Evolutionary conservation across 148 eudicot species (phyloP), one percentile per base, ranked within the genome.

Genomic region (Polygonum aviculare): DNA sequence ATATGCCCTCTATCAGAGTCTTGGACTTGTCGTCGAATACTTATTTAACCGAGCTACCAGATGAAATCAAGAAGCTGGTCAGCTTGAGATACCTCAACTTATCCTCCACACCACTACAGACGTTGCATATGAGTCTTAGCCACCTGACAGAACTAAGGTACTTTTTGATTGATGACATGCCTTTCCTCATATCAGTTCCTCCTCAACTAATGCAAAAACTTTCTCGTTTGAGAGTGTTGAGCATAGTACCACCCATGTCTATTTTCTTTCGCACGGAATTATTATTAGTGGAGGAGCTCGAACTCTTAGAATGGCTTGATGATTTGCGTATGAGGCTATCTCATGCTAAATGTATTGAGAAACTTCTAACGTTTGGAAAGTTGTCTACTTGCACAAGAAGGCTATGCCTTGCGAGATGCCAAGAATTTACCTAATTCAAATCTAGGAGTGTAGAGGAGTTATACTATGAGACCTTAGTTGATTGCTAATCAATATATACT

Each of bases 61-160:
- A n/a, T 54, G 22, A 54, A 54, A 54, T 54, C 60, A 54, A 54
- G 60, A n/a, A 54, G 60, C n/a, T 54, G 60, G 60, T 54, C n/a
- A 7, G 60, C 60, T 21, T 54, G 60, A 54, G 60, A 54, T 54
- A n/a, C 19, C 60, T 54, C 60, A 54, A 54, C 60, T n/a, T 54
- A n/a, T 54, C 60, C 60, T 54, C 60, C 60, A 54, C 60, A 54
- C 5, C 26, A 26, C 21, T 54, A 54, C n/a, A 54, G 10, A 54
- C 6, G 14, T 54, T 54, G 60, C 60, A 26, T 54, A n/a, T 3
- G 60, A 21, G 60, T 19, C 60, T 54, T 21, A 3, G 10, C 60
- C 10, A 12, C 8, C 6, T 54, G 60, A 54, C n/a, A 54, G 60
- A 54, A 21, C 60, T 54, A 54, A 54, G 60, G 21, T n/a, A 54